Base-by-base conservation (phyloP, 257 asterid species). In the Fraxinus americana region DNA sequence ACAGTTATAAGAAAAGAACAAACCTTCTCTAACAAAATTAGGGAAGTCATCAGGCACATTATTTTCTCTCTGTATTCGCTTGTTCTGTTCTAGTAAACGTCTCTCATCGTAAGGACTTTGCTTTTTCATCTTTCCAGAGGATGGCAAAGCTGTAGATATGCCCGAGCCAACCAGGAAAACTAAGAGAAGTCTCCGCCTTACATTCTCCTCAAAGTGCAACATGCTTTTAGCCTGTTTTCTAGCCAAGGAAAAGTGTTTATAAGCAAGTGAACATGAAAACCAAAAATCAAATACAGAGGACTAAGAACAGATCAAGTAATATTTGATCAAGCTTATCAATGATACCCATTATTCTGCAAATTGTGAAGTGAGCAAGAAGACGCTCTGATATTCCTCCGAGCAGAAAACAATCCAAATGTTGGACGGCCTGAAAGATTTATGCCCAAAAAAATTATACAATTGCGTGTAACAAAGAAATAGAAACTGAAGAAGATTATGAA, bases 11-110 rank as follows among this genome's bases (percentile, higher is more conserved):
- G 75, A 72, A 70, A 45, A 59, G 75, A 80, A 75, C 78, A 74
- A 76, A 95, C 99, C 98, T 93, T 95, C 99, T 87, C 99, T 89
- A 13, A 93, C 88, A 81, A 95, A 95, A 86, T 87, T 93, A 78
- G 99, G 99, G 69, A 95, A 95, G 48, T 88, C 92, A 36, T 89
- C 93, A 21, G 99, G 99, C 27, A 71, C 99, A 45, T 87, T 92
- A 79, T 95, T 95, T 78, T 95, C 98, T 81, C 82, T 90, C 79
- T 95, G 99, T 79, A 90, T 82, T 65, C 97, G 87, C 86, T 80
- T 95, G 89, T 95, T 93, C 83, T 93, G 99, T 89, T 95, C 97
- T 14, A 95, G 87, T 30, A 95, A 82, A 70, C 98, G 99, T 63
- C 79, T 91, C 82, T 95, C 99, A 71, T 93, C 97, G 72, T 83